Evolutionary conservation across 495 filamentous ascomycete genomes (phyloP).

Genomic region (Annulohypoxylon maeteangense): DNA sequence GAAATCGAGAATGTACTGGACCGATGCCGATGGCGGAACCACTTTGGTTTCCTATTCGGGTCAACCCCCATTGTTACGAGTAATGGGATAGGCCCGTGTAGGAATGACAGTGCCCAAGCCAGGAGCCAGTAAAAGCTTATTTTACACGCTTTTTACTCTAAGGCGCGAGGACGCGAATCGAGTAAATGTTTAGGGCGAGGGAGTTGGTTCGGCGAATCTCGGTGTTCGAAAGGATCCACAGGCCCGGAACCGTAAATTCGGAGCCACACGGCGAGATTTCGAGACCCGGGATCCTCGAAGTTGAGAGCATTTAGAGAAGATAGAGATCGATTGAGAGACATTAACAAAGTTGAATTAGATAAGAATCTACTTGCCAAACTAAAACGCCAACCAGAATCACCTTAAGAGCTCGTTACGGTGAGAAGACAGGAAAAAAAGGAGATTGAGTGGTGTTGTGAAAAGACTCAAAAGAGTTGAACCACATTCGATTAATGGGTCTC

Average conservation of each 20-base stretch:
- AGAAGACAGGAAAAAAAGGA: conserved; percentile 8
- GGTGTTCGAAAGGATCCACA: conserved; percentile 38
- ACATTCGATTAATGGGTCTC: conserved; percentile 26
- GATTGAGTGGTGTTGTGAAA: conserved; percentile 37
- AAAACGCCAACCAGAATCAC: neutral
- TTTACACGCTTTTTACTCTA: conserved; percentile 18
- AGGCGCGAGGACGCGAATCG: conserved; percentile 20
- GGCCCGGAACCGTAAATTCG: conserved; percentile 38
- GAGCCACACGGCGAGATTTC: conserved; percentile 37
- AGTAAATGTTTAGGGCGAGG: conserved; percentile 19
- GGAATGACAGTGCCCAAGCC: conserved; percentile 22
- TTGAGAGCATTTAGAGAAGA: conserved; percentile 1
- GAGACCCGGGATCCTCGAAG: conserved; percentile 24
- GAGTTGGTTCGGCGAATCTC: conserved; percentile 41
- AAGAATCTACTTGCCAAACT: conserved; percentile 1
- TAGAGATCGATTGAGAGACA: neutral
- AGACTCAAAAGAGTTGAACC: conserved; percentile 38
- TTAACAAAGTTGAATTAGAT: neutral
- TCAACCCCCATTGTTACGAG: conserved; percentile 35
- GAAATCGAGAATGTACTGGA: conserved; percentile 29
- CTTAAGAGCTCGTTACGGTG: conserved; percentile 15
- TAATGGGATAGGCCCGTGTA: conserved; percentile 19
- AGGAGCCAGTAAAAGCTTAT: conserved; percentile 29
- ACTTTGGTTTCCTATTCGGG: conserved; percentile 33
- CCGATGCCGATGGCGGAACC: conserved; percentile 38